Conservation (phyloP, 1,284 basidiomycete genomes). For the Apiotrichum siamense region DNA sequence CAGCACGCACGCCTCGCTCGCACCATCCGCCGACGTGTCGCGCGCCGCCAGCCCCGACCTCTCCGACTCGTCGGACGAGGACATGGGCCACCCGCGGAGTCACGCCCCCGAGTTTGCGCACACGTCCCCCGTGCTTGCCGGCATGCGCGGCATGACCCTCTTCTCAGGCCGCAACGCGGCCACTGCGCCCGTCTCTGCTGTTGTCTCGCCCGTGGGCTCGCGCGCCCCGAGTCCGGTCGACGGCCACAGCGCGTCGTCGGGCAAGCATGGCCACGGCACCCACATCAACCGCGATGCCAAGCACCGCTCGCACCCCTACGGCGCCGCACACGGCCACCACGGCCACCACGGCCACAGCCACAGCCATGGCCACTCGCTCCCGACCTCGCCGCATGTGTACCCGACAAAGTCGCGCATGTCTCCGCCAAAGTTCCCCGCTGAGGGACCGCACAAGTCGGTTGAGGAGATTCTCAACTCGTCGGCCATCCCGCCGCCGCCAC, state of each 20-base stretch:
- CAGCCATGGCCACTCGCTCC: slow-evolving; percentile 24
- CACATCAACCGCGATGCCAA: slow-evolving; percentile 44
- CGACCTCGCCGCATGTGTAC: slow-evolving; percentile 37
- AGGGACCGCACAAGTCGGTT: slow-evolving; percentile 36
- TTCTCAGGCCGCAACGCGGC: slow-evolving; percentile 37
- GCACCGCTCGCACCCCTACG: slow-evolving; percentile 44
- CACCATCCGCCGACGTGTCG: slow-evolving; percentile 39
- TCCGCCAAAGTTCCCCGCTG: slow-evolving; percentile 33
- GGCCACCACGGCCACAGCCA: slow-evolving; percentile 13
- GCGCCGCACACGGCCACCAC: slow-evolving; percentile 16
- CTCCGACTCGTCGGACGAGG: slow-evolving; percentile 44
- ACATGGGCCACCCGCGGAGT: slow-evolving; percentile 21
- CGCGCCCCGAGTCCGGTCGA: slow-evolving; percentile 37
- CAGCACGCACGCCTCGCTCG: slow-evolving; percentile 18
- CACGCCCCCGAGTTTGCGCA: slow-evolving; percentile 5
- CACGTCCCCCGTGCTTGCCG: slow-evolving; percentile 64
- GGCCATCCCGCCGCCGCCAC: slow-evolving; percentile 40
- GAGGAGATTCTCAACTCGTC: slow-evolving; percentile 48
- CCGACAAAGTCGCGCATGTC: slow-evolving; percentile 34
- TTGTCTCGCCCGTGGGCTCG: slow-evolving; percentile 38
- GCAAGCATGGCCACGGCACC: slow-evolving; percentile 44
- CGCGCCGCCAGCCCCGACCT: slow-evolving; percentile 38
- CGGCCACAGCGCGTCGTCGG: slow-evolving; percentile 44
- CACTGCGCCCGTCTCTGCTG: slow-evolving; percentile 43
- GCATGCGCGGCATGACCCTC: slow-evolving; percentile 57